These are phyloP conservation scores for Elymus sibiricus DNA, from an alignment of 176 grass and related monocot genomes.

Conservation along the genomic window DNA sequence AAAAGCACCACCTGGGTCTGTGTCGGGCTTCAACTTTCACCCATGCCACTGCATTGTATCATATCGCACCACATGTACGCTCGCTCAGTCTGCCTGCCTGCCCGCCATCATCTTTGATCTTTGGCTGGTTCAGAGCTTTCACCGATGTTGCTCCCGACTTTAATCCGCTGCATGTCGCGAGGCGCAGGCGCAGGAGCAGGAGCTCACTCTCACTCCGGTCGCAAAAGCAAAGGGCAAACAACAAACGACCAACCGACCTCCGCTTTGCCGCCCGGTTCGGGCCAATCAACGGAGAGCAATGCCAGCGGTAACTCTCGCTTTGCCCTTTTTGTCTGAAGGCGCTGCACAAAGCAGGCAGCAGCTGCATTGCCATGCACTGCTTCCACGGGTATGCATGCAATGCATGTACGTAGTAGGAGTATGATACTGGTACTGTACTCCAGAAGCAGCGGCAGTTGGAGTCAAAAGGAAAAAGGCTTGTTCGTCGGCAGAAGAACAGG, in stretches of 20 bases:
- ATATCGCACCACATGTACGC: background rate
- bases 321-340: background rate
- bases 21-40: background rate
- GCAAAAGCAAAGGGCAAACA: background rate
- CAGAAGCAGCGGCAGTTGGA: background rate
- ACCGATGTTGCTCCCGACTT: background rate
- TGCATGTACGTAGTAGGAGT: too few species aligned
- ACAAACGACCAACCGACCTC: background rate
- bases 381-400: too few species aligned
- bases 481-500: background rate
- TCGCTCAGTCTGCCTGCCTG: background rate
- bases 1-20: background rate
- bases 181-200: background rate
- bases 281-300: background rate
- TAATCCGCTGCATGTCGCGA: background rate
- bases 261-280: background rate
- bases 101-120: background rate
- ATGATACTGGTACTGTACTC: background rate
- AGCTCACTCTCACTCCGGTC: background rate
- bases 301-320: background rate
- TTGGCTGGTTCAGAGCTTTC: background rate
- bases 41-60: background rate
- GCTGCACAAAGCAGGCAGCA: too few species aligned
- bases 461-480: background rate
- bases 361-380: background rate